phyloP scores from a whole-genome alignment of 75 land plant species.

The Adiantum capillusveneris region DNA sequence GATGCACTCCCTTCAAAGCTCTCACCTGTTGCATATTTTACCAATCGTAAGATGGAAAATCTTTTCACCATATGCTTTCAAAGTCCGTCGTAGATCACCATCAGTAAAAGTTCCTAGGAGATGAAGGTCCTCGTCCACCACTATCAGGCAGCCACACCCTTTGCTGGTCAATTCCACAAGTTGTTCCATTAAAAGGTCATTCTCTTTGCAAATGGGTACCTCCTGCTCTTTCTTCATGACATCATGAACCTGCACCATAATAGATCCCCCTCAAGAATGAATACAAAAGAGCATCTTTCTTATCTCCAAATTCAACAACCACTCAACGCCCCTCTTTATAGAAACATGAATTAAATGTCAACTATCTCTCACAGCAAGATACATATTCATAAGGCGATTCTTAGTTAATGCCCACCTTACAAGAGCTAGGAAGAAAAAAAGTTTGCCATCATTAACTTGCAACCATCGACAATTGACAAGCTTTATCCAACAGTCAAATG shows the following conservation, averaged over 20 bases:
- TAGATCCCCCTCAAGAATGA: neutral
- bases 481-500: no score
- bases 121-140: conserved; percentile 57
- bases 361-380: no score
- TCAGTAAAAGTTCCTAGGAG: conserved; percentile 95
- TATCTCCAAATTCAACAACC: no score
- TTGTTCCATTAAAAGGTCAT: conserved; percentile 91
- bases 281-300: no score
- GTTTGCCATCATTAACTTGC: no score
- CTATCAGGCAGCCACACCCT: conserved; percentile 96
- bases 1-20: neutral
- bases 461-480: no score
- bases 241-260: conserved; percentile 71
- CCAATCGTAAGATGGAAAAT: conserved; percentile 89
- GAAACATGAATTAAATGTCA: no score
- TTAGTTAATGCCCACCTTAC: no score
- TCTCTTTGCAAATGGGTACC: conserved; percentile 76
- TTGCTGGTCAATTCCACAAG: conserved; percentile 85
- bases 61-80: conserved; percentile 72
- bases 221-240: conserved; percentile 84
- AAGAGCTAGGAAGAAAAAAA: no score
- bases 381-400: no score
- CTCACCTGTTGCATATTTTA: conserved; percentile 87
- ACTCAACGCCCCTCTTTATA: no score
- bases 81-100: conserved; percentile 92